These are phyloP conservation scores for Naegleria lovaniensis DNA, from an alignment of 208 protist species.

Conservation along the genomic window DNA sequence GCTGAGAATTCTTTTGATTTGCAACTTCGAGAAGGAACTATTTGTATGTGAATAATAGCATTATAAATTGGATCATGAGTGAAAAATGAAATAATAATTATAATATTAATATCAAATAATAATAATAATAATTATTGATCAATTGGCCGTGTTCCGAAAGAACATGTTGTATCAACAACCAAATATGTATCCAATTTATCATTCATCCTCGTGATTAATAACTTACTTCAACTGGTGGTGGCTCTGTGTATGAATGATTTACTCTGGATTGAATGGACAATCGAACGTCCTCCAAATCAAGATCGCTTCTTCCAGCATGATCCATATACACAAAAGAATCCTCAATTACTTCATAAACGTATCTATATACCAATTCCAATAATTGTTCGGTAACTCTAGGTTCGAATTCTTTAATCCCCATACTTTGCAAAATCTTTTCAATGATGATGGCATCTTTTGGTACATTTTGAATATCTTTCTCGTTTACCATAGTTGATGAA, in stretches of 20 bases:
- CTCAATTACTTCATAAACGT: not conserved
- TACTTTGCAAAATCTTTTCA: constrained; percentile 17
- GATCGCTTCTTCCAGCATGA: not conserved
- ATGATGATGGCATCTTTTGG: constrained; percentile 8
- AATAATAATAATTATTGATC: no score
- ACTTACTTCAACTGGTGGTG: not conserved
- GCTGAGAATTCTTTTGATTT: constrained; percentile 2
- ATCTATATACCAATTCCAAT: constrained; percentile 11
- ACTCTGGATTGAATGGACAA: constrained; percentile 3
- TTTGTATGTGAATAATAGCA: not conserved
- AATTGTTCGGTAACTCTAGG: constrained; percentile 7
- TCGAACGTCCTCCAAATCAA: constrained; percentile 8
- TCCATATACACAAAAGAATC: not conserved
- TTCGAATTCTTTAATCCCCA: constrained; percentile 13
- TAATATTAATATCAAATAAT: no score
- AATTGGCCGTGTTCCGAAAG: no score
- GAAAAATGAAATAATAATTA: no score
- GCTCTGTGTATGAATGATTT: constrained; percentile 9
- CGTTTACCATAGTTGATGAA: no score
- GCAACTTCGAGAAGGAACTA: constrained; percentile 9
- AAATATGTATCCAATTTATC: not conserved
- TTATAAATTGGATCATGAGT: no score
- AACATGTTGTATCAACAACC: not conserved
- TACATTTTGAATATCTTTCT: constrained; percentile 8
- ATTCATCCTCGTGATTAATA: not conserved